Conservation (phyloP, 2,329 filamentous ascomycete species). For the Westerdykella ornata region DNA sequence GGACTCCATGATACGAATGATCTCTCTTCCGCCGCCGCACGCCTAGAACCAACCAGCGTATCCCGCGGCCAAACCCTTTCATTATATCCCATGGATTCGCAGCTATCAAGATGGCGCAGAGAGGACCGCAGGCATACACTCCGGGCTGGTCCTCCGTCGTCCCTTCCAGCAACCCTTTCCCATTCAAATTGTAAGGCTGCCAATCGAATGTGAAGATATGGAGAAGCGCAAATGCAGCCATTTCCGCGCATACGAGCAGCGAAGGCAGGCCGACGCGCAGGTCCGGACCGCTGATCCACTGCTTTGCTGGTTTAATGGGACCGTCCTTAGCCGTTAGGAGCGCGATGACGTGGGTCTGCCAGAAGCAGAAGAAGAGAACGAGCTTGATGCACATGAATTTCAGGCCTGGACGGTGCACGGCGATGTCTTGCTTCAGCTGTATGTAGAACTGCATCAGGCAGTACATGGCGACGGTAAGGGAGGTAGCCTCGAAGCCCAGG, state of each 20-base stretch:
- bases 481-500: conserved; percentile 61
- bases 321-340: conserved; percentile 56
- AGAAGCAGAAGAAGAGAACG: conserved; percentile 86
- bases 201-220: conserved; percentile 81
- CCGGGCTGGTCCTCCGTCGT: conserved; percentile 7
- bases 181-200: conserved; percentile 54
- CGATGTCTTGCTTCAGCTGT: conserved; percentile 63
- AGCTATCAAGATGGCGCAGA: conserved; percentile 61
- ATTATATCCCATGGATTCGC: conserved; percentile 77
- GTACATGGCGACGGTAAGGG: conserved; percentile 80
- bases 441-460: conserved; percentile 82
- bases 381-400: conserved; percentile 85
- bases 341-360: conserved; percentile 61
- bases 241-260: conserved; percentile 73
- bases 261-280: conserved; percentile 75
- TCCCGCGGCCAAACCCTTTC: conserved; percentile 69
- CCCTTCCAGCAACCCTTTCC: background rate
- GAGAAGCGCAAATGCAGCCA: conserved; percentile 70
- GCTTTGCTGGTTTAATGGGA: conserved; percentile 55
- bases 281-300: conserved; percentile 62
- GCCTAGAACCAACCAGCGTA: conserved; percentile 75
- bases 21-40: conserved; percentile 51
- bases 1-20: conserved; percentile 28
- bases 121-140: conserved; percentile 56
- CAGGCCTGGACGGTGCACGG: conserved; percentile 63